These are phyloP conservation scores for Boletus rex-veris DNA, from an alignment of 768 basidiomycete species.

Conservation along the genomic window DNA sequence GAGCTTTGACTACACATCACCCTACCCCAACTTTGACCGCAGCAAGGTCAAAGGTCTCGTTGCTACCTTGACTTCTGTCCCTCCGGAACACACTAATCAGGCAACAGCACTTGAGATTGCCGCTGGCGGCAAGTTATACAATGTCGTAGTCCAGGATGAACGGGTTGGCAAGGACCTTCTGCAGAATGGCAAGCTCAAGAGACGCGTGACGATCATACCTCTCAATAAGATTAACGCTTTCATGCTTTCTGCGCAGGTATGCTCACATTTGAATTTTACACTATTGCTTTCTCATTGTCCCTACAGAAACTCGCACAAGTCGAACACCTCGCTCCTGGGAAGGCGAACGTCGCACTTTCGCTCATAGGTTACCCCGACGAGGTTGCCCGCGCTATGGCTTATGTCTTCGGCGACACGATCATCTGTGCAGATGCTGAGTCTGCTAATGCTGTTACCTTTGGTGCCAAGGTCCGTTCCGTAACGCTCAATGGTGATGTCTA, in stretches of 20 bases:
- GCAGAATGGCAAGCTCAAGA: constrained; percentile 72
- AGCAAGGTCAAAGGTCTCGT: constrained; percentile 88
- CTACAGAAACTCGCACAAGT: constrained; percentile 75
- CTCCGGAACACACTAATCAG: constrained; percentile 65
- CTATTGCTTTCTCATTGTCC: not conserved
- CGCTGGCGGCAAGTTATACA: constrained; percentile 85
- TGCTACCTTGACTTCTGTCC: constrained; percentile 80
- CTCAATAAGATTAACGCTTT: constrained; percentile 83
- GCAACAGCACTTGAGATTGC: constrained; percentile 91
- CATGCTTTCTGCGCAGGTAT: constrained; percentile 49
- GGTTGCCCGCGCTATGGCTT: constrained; percentile 84
- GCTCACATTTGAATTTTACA: not conserved
- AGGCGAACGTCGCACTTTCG: constrained; percentile 83
- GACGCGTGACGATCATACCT: constrained; percentile 90
- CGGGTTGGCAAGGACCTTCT: constrained; percentile 82
- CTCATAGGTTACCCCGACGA: constrained; percentile 80
- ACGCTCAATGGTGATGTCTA: constrained; percentile 95
- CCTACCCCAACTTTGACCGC: constrained; percentile 77
- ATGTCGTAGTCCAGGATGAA: constrained; percentile 93
- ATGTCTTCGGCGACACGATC: constrained; percentile 90
- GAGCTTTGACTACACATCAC: constrained; percentile 80
- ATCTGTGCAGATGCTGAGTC: constrained; percentile 87
- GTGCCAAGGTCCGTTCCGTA: constrained; percentile 68
- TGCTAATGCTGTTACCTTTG: constrained; percentile 87
- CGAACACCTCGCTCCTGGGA: constrained; percentile 66